A percentile compares a stretch with the other conserved stretches of the same genome.
phyloP scores from a whole-genome alignment of 306 rosid genomes.

The Oemleria cerasiformis region DNA sequence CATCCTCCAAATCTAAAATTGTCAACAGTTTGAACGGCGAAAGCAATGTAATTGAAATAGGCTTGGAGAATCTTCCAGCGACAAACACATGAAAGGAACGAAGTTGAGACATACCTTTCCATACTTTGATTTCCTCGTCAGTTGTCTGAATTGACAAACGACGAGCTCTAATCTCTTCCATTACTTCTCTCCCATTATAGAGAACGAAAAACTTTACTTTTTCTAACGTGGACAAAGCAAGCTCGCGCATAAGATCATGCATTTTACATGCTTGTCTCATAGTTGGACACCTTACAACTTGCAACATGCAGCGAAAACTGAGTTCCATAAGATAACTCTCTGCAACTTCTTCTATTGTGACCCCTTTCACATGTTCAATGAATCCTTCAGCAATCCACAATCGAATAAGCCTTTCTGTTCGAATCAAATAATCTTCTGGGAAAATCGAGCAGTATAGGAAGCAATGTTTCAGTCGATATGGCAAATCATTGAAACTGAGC shows the following conservation, averaged over 20 bases:
- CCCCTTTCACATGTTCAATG: not conserved
- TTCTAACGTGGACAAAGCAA: conserved; percentile 11
- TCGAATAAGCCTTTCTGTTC: not conserved
- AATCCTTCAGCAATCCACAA: conserved; percentile 28
- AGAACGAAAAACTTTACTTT: conserved; percentile 11
- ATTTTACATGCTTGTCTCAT: conserved; percentile 10
- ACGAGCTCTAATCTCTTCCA: not conserved
- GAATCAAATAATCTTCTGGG: conserved; percentile 23
- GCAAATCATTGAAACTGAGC: conserved; percentile 29
- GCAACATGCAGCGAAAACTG: conserved; percentile 17
- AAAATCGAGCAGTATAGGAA: conserved; percentile 19
- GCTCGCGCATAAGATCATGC: conserved; percentile 29
- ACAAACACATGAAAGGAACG: conserved; percentile 10
- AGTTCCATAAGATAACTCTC: conserved; percentile 25
- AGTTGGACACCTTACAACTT: not conserved
- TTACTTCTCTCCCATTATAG: not conserved
- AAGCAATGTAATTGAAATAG: not conserved
- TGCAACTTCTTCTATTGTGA: conserved; percentile 12
- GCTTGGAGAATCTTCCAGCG: not conserved
- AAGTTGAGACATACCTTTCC: conserved; percentile 10
- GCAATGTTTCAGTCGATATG: conserved; percentile 24
- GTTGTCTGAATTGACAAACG: conserved; percentile 12
- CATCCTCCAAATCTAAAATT: conserved; percentile 18
- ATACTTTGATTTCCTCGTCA: conserved; percentile 1
- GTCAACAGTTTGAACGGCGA: conserved; percentile 6